Base-by-base conservation (phyloP, 768 basidiomycete species). In the Russula griseocarnosa region DNA sequence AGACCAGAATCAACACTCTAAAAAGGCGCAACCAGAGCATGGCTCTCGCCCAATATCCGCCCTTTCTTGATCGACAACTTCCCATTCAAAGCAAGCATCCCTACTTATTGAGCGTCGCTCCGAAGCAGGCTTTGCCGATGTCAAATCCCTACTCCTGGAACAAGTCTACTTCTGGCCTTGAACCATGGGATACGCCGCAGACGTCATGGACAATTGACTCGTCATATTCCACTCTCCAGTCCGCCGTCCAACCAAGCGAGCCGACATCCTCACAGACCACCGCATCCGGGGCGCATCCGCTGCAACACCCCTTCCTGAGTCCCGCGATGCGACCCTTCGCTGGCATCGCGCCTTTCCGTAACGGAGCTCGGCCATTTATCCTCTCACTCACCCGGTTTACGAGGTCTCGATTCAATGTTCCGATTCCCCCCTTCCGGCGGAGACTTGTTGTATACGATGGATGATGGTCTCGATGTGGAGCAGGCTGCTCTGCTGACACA, bases 121-220 rank as follows among this genome's bases (percentile, higher is more conserved):
- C 47, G 30, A 58, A 62, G 58, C 57, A 56, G 26, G 16, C 56
- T 30, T 51, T 67, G 36, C 53, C 55, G 52, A 68, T 60, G 60
- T 66, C 65, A 20, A 55, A 62, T 58, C 56, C 58, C 32, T 61
- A 66, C 55, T 60, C 65, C 42, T 66, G 65, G 65, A 61, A 61
- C 51, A 66, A 66, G 65, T 51, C 63, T 14, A 32, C 53, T 56
- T 55, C 65, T 40, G 59, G 55, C 52, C 59, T 58, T 47, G 58
- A 66, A 32, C 20, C 47, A 22, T 61, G 60, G 56, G 58, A 59
- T 52, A 49, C 62, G 51, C 58, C 67, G 30, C 62, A 62, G 55
- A 51, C 65, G 54, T 66, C 67, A 56, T 66, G 65, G 67, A 58
- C 67, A 60, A 55, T 67, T 56, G 65, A 67, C 49, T 57, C 67